These are phyloP conservation scores for Pythium vanterpoolii DNA, from an alignment of 352 stramenopile species.

Conservation along the genomic window DNA sequence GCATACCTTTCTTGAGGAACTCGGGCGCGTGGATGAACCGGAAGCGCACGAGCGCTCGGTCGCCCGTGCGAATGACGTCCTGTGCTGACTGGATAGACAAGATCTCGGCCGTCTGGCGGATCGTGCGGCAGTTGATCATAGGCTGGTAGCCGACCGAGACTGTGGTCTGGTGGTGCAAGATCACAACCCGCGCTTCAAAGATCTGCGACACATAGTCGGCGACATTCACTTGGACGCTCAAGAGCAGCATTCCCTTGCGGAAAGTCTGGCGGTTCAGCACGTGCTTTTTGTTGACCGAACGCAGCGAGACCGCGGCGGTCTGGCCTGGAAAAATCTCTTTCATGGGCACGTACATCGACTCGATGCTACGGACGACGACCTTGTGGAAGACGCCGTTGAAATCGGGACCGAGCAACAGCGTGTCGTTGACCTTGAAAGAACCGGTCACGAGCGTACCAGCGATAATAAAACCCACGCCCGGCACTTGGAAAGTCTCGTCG, in stretches of 20 bases:
- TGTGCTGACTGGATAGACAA: constrained; percentile 79
- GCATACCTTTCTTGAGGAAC: constrained; percentile 95
- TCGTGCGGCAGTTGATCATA: constrained; percentile 92
- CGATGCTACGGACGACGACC: constrained; percentile 82
- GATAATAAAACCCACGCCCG: constrained; percentile 93
- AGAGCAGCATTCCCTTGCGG: constrained; percentile 91
- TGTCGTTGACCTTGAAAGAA: constrained; percentile 84
- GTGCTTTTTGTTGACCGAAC: constrained; percentile 89
- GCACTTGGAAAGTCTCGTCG: constrained; percentile 90
- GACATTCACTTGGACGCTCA: constrained; percentile 79
- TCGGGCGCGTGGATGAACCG: constrained; percentile 91
- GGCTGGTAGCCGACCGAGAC: constrained; percentile 92
- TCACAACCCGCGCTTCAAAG: constrained; percentile 93
- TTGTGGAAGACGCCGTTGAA: constrained; percentile 87
- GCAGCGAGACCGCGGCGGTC: constrained; percentile 82
- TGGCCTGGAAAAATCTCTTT: constrained; percentile 86
- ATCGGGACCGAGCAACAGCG: constrained; percentile 89
- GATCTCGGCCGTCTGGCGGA: constrained; percentile 90
- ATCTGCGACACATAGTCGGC: constrained; percentile 71
- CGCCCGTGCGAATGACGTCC: constrained; percentile 88
- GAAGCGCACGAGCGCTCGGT: constrained; percentile 88
- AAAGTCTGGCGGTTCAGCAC: constrained; percentile 80
- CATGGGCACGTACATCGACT: constrained; percentile 88
- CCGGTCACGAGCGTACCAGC: constrained; percentile 93
- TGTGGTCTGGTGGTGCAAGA: constrained; percentile 95